These are phyloP conservation scores for Boechera stricta DNA, from an alignment of 345 rosid species.

Conservation along the genomic window DNA sequence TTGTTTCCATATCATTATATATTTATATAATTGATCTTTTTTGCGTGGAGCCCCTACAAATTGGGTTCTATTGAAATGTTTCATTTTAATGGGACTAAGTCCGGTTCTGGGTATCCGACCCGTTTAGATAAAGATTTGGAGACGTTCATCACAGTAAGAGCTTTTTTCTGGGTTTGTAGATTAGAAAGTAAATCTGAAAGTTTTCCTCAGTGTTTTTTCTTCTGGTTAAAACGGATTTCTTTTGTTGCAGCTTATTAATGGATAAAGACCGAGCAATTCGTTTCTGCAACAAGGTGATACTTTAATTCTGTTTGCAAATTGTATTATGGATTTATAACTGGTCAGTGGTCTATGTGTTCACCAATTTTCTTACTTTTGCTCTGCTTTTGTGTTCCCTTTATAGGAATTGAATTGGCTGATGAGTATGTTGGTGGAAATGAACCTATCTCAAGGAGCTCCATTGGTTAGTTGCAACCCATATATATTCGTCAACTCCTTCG, in stretches of 20 bases:
- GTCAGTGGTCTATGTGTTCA: conserved; percentile 12
- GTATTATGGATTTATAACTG: neutral
- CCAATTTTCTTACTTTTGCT: conserved; percentile 12
- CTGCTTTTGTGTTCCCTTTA: conserved; percentile 35
- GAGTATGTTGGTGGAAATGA: conserved; percentile 82
- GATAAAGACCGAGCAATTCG: conserved; percentile 78
- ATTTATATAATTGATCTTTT: too few species aligned
- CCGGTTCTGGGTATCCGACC: too few species aligned
- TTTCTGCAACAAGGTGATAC: conserved; percentile 76
- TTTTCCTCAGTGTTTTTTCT: too few species aligned
- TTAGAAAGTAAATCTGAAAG: too few species aligned
- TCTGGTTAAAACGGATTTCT: neutral
- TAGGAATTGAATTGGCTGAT: conserved; percentile 69
- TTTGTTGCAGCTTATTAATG: conserved; percentile 47
- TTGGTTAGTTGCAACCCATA: conserved; percentile 37
- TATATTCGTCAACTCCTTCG: too few species aligned
- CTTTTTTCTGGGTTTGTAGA: too few species aligned
- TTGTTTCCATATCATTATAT: too few species aligned
- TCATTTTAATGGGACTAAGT: too few species aligned
- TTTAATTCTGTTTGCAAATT: conserved; percentile 34
- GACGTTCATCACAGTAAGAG: too few species aligned
- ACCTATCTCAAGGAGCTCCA: conserved; percentile 64
- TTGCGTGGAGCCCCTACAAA: too few species aligned
- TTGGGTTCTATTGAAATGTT: too few species aligned
- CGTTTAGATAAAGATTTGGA: too few species aligned